Evolutionary conservation across 306 rosid genomes (phyloP).

Genomic region (Pyrus bretschneideri): DNA sequence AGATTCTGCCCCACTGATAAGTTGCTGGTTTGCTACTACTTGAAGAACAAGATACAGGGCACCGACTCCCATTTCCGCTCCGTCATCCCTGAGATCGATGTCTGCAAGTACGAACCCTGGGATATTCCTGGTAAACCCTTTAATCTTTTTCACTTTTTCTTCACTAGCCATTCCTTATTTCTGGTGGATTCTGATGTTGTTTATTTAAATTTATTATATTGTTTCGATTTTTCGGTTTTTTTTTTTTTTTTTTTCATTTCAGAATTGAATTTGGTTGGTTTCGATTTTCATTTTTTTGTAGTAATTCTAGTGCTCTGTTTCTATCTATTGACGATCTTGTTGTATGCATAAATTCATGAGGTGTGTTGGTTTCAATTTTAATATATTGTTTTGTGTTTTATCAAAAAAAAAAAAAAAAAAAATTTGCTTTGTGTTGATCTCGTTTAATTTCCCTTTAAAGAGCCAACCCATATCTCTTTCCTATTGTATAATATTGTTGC

Average conservation of each 20-base stretch:
- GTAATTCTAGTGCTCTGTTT: neutral
- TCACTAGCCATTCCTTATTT: neutral
- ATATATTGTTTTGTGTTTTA: too few relatives aligned
- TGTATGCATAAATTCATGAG: neutral
- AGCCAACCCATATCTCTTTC: too few relatives aligned
- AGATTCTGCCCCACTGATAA: slow-evolving; percentile 45
- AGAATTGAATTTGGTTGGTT: neutral
- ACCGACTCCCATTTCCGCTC: neutral
- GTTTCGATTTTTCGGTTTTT: neutral
- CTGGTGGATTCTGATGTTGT: neutral
- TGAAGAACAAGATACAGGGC: slow-evolving; percentile 28
- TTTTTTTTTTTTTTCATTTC: neutral
- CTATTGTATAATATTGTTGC: too few relatives aligned
- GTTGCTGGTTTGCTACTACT: slow-evolving; percentile 28
- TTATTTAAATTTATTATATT: neutral
- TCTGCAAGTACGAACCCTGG: slow-evolving; percentile 46
- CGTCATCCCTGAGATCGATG: slow-evolving; percentile 34
- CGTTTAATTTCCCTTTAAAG: too few relatives aligned
- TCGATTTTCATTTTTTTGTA: neutral
- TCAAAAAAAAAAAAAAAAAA: too few relatives aligned
- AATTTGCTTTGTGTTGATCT: too few relatives aligned
- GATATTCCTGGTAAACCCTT: slow-evolving; percentile 33
- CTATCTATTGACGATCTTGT: neutral
- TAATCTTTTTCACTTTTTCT: neutral
- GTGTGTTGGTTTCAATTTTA: too few relatives aligned